These are phyloP conservation scores for Paxillus ammoniavirescens DNA, from an alignment of 768 basidiomycete genomes.

Conservation along the genomic window DNA sequence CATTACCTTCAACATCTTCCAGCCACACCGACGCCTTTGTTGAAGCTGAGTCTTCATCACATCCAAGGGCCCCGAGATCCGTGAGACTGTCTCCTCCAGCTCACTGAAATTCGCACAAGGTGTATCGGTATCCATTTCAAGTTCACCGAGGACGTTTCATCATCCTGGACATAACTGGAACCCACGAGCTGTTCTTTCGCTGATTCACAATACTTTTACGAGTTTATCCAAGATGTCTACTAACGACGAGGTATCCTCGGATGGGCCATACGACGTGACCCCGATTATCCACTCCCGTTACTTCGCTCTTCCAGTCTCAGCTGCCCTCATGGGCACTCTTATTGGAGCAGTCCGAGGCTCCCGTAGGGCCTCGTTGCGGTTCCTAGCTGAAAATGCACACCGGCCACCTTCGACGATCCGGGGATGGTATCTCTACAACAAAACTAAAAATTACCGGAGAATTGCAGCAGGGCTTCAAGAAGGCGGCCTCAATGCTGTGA, in stretches of 20 bases:
- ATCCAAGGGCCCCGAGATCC: no score
- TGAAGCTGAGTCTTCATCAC: no score
- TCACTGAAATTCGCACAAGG: neutral
- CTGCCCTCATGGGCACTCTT: slow-evolving; percentile 57
- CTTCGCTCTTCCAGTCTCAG: slow-evolving; percentile 60
- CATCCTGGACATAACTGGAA: neutral
- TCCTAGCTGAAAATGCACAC: slow-evolving; percentile 92
- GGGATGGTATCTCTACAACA: slow-evolving; percentile 96
- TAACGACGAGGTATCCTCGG: slow-evolving; percentile 4
- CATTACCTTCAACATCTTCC: no score
- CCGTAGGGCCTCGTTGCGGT: slow-evolving; percentile 68
- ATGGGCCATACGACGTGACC: slow-evolving; percentile 26
- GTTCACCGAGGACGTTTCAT: neutral
- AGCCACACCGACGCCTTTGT: no score
- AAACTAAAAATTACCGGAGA: slow-evolving; percentile 91
- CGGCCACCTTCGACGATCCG: slow-evolving; percentile 79
- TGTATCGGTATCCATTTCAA: neutral
- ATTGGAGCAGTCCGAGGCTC: slow-evolving; percentile 76
- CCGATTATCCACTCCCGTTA: slow-evolving; percentile 44
- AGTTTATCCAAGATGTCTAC: slow-evolving; percentile 15
- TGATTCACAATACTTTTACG: neutral
- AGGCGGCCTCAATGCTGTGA: slow-evolving; percentile 55
- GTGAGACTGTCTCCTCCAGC: neutral
- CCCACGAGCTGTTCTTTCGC: neutral
- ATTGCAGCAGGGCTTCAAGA: slow-evolving; percentile 70